A percentile compares a stretch with the other conserved stretches of the same genome.
phyloP scores from a whole-genome alignment of 345 rosid species.

The Populus ilicifolia region DNA sequence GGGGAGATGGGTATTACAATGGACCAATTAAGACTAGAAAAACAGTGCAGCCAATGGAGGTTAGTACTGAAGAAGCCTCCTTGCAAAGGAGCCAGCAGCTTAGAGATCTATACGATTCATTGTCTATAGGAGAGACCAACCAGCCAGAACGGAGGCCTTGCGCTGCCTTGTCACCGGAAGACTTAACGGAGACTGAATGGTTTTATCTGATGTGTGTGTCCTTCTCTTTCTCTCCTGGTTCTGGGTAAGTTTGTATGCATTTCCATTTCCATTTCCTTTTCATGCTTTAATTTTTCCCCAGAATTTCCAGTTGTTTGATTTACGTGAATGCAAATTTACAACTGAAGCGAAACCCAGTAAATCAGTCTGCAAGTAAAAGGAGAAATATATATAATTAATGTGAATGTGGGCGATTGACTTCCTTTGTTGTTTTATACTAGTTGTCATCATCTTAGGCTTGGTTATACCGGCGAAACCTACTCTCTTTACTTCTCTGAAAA shows the following conservation, averaged over 20 bases:
- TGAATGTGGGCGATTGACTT: conserved; percentile 9
- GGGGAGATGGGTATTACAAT: conserved; percentile 96
- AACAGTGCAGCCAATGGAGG: conserved; percentile 92
- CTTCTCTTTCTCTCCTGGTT: conserved; percentile 76
- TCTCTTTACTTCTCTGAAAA: neutral
- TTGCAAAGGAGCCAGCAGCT: conserved; percentile 94
- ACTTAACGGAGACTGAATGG: conserved; percentile 95
- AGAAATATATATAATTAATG: neutral
- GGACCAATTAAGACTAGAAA: conserved; percentile 96
- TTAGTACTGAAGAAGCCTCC: conserved; percentile 81
- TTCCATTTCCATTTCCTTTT: neutral
- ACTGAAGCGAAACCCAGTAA: conserved; percentile 16
- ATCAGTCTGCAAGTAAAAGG: conserved; percentile 17
- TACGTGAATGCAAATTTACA: conserved; percentile 14
- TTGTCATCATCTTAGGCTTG: conserved; percentile 24
- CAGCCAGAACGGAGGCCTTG: conserved; percentile 69
- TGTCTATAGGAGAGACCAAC: conserved; percentile 70
- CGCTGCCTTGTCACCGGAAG: conserved; percentile 89
- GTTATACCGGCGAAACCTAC: neutral
- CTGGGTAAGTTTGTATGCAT: conserved; percentile 51
- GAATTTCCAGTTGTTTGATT: conserved; percentile 9
- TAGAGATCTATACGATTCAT: conserved; percentile 79
- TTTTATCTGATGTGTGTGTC: conserved; percentile 96
- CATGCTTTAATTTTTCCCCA: too few relatives aligned
- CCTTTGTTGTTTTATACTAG: conserved; percentile 16